Evolutionary conservation across 768 basidiomycete species (phyloP), one percentile per base, ranked within the genome.

Genomic region (Phylloporus arenicola): DNA sequence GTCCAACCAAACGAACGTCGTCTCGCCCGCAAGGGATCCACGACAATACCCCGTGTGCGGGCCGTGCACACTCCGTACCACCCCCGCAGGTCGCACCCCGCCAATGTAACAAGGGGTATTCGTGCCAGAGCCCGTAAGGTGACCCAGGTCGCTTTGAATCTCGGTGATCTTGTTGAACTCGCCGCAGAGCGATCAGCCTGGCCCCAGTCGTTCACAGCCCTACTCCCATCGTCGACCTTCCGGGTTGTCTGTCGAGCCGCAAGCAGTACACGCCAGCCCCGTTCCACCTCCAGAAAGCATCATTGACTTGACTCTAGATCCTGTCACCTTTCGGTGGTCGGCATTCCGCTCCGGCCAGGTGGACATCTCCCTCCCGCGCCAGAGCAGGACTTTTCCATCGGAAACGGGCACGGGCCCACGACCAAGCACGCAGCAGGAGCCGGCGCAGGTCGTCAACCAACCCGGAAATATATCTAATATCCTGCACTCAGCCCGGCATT

Each of bases 1-100:
- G 52, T 53, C 2, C 73, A 75, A 45, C 71, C 70, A 17, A 73
- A 74, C 52, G 71, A 73, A 52, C 50, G 63, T 6, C 70, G 70
- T 41, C 57, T 67, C 47, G 48, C 63, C 24, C 65, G 68, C 35
- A 73, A 72, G 48, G 70, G 72, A 0, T 57, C 46, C 7, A 39
- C 60, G 0, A 19, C 33, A 14, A 47, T 73, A 3, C 72, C 71
- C 4, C 56, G 48, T 14, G 63, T 73, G 20, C 53, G 56, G 22
- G 17, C 42, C 5, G 35, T 48, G 20, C 42, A 27, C 12, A 8
- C 11, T 3, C 20, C 22, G 6, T 40, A 40, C 22, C 19, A 13
- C 19, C 7, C 22, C 22, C 22, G 22, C 22, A 24, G 22, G 5
- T 22, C 22, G 6, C 50, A 29, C 50, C 29, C 11, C 24, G 45